These are phyloP conservation scores for Trypanosomatidae sp. DNA, from an alignment of 208 protist genomes.

Conservation along the genomic window DNA sequence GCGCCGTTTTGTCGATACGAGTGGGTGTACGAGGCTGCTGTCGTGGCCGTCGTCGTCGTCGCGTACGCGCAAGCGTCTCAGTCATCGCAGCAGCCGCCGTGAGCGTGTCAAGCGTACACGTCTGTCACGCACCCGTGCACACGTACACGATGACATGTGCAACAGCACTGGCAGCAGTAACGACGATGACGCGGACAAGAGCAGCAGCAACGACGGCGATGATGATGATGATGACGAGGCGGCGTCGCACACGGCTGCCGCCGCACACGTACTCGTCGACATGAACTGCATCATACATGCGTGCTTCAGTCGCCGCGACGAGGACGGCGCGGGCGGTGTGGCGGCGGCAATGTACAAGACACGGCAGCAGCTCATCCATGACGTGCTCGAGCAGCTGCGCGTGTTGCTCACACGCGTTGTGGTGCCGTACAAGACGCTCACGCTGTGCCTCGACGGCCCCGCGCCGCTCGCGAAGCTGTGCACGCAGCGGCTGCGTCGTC, in stretches of 20 bases:
- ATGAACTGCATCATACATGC: slow-evolving; percentile 82
- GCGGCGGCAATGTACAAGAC: slow-evolving; percentile 15
- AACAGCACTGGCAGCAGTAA: too few relatives aligned
- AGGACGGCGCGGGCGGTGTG: slow-evolving; percentile 8
- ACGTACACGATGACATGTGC: too few relatives aligned
- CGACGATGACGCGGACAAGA: too few relatives aligned
- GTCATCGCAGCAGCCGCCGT: too few relatives aligned
- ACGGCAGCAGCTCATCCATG: slow-evolving; percentile 54
- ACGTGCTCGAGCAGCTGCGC: slow-evolving; percentile 51
- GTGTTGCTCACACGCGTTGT: slow-evolving; percentile 56
- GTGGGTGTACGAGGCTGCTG: too few relatives aligned
- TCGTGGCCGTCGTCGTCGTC: too few relatives aligned
- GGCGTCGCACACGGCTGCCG: not conserved
- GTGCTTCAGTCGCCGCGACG: slow-evolving; percentile 21
- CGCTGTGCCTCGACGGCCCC: slow-evolving; percentile 70
- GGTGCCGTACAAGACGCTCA: slow-evolving; percentile 38
- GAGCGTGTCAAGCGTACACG: too few relatives aligned
- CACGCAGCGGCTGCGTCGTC: slow-evolving; percentile 67
- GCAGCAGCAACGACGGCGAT: too few relatives aligned
- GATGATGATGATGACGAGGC: not conserved
- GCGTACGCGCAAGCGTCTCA: too few relatives aligned
- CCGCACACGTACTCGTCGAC: slow-evolving; percentile 72
- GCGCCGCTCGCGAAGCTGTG: slow-evolving; percentile 72
- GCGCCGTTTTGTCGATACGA: too few relatives aligned
- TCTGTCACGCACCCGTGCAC: too few relatives aligned